These are phyloP conservation scores for Globisporangium viniferum DNA, from an alignment of 352 stramenopile species.

Conservation along the genomic window DNA sequence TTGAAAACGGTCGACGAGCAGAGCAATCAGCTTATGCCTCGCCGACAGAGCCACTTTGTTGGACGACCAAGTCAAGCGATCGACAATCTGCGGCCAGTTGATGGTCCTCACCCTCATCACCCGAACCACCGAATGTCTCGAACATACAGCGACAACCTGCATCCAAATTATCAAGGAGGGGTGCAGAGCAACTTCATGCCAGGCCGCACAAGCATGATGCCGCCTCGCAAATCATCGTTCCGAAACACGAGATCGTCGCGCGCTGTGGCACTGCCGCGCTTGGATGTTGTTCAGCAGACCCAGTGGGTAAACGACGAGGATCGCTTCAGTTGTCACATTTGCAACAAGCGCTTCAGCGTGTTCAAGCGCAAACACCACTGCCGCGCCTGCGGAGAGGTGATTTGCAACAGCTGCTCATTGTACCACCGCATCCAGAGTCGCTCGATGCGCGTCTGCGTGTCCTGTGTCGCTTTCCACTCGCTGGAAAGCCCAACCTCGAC, in stretches of 20 bases:
- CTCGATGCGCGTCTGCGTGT: conserved; percentile 84
- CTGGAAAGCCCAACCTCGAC: conserved; percentile 71
- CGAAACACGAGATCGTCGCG: conserved; percentile 73
- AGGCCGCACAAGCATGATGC: conserved; percentile 22
- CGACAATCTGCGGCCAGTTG: conserved; percentile 53
- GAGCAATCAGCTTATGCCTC: conserved; percentile 54
- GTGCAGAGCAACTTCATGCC: conserved; percentile 19
- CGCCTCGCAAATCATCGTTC: conserved; percentile 73
- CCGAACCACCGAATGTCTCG: conserved; percentile 39
- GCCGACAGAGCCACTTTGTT: conserved; percentile 25
- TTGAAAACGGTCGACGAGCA: conserved; percentile 71
- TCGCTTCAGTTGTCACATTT: conserved; percentile 85
- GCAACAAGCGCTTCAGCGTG: conserved; percentile 87
- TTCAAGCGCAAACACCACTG: conserved; percentile 89
- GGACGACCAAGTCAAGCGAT: conserved; percentile 31
- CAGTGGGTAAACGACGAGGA: conserved; percentile 87
- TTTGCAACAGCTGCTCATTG: conserved; percentile 81
- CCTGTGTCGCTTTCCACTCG: conserved; percentile 80
- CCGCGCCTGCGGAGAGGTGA: conserved; percentile 79
- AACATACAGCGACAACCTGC: conserved; percentile 40
- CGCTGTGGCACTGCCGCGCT: conserved; percentile 59
- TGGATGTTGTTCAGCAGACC: conserved; percentile 77
- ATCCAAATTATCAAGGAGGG: conserved; percentile 27
- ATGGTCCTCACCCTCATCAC: conserved; percentile 22
- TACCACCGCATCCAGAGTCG: conserved; percentile 83